Conservation (phyloP, 441 rosid genomes). For the Erodium moschatum region DNA sequence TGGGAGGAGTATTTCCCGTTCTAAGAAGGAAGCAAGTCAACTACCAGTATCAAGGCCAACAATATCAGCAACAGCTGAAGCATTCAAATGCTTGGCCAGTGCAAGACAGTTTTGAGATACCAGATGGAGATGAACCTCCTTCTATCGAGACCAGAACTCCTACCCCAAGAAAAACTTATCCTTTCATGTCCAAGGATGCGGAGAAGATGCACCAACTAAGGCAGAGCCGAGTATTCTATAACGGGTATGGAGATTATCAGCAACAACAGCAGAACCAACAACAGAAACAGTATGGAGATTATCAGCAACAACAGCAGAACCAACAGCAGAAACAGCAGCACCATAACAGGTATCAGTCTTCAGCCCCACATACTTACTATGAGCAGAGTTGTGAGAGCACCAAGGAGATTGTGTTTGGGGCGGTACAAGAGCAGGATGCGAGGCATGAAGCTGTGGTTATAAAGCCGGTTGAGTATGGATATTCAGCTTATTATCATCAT, state of each 20-base stretch:
- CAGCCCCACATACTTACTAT: constrained; percentile 60
- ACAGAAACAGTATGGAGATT: not conserved
- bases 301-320: not conserved
- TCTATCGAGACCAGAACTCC: constrained; percentile 67
- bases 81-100: constrained; percentile 55
- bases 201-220: constrained; percentile 83
- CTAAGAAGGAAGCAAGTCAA: constrained; percentile 38
- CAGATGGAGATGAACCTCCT: constrained; percentile 83
- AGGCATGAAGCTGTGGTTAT: constrained; percentile 32
- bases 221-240: constrained; percentile 66
- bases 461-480: constrained; percentile 51
- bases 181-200: constrained; percentile 88
- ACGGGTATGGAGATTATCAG: constrained; percentile 46
- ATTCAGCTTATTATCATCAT: constrained; percentile 37
- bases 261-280: constrained; percentile 31
- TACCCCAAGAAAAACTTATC: constrained; percentile 71
- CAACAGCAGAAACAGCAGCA: constrained; percentile 46
- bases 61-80: constrained; percentile 31
- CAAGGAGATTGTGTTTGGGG: constrained; percentile 75
- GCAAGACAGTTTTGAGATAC: constrained; percentile 88
- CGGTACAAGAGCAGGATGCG: constrained; percentile 60
- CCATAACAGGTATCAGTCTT: constrained; percentile 58
- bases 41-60: constrained; percentile 29
- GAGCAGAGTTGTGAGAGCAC: constrained; percentile 70
- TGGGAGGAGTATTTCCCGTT: constrained; percentile 58